Evolutionary conservation across 2,329 filamentous ascomycete genomes (phyloP).

Genomic region (Waltergamsia citrina): DNA sequence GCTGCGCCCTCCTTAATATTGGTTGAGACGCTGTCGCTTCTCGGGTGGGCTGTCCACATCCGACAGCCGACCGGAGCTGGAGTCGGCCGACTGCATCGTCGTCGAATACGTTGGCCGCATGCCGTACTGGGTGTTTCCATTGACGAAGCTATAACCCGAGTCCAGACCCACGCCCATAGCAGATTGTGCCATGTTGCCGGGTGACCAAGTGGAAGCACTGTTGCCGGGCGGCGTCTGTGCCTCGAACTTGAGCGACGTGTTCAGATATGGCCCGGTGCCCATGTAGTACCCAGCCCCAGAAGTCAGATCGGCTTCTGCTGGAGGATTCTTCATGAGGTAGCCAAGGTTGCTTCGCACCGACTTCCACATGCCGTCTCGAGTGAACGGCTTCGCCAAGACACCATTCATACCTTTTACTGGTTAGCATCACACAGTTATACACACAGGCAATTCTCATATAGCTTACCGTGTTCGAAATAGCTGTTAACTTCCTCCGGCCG

Average conservation of each 20-base stretch:
- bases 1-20: not conserved
- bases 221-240: constrained; percentile 45
- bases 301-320: constrained; percentile 29
- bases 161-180: constrained; percentile 31
- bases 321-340: constrained; percentile 66
- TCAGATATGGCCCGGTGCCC: constrained; percentile 22
- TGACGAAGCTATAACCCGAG: constrained; percentile 35
- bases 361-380: constrained; percentile 72
- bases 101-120: constrained; percentile 17
- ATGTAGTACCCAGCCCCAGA: constrained; percentile 20
- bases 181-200: constrained; percentile 39
- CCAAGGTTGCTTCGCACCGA: constrained; percentile 83
- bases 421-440: not conserved
- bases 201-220: constrained; percentile 39
- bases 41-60: constrained; percentile 35
- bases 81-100: constrained; percentile 12
- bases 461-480: constrained; percentile 91
- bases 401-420: constrained; percentile 79
- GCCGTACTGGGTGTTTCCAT: constrained; percentile 27
- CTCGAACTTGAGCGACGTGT: constrained; percentile 37
- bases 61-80: constrained; percentile 19
- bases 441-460: not conserved
- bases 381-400: constrained; percentile 94
- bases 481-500: constrained; percentile 92
- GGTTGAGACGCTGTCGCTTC: constrained; percentile 43